These are phyloP conservation scores for Phytophthora capsici DNA, from an alignment of 352 stramenopile species.

Conservation along the genomic window DNA sequence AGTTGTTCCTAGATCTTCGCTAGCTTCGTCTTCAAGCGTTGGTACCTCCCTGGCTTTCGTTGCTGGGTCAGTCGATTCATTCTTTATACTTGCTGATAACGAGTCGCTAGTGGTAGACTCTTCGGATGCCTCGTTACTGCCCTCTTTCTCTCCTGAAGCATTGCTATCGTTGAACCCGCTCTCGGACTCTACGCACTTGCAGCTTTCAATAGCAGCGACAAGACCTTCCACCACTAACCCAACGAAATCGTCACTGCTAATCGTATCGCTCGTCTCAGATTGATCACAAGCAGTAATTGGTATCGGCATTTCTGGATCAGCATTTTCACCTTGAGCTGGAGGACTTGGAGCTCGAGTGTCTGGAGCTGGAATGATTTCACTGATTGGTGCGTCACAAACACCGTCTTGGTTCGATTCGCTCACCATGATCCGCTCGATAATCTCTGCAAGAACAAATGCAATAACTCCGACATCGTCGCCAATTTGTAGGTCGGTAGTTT, in stretches of 20 bases:
- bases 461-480: background rate
- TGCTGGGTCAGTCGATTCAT: background rate
- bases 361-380: no score
- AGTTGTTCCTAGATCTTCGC: conserved; percentile 12
- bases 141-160: background rate
- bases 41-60: background rate
- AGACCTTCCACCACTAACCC: conserved; percentile 1
- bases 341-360: no score
- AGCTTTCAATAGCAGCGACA: conserved; percentile 14
- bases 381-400: no score
- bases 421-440: background rate
- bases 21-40: conserved; percentile 8
- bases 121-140: background rate
- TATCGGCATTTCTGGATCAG: no score
- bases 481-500: background rate
- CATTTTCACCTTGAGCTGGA: no score
- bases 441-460: background rate
- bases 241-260: background rate
- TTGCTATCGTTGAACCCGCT: background rate
- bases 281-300: no score
- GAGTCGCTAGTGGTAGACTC: background rate
- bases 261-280: no score
- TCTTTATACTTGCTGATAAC: background rate
- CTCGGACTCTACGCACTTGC: background rate
- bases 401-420: no score